A percentile compares a stretch with the other conserved stretches of the same genome.
These are phyloP conservation scores for Candida ulmi DNA, from an alignment of 805 yeast genomes.

Conservation along the genomic window DNA sequence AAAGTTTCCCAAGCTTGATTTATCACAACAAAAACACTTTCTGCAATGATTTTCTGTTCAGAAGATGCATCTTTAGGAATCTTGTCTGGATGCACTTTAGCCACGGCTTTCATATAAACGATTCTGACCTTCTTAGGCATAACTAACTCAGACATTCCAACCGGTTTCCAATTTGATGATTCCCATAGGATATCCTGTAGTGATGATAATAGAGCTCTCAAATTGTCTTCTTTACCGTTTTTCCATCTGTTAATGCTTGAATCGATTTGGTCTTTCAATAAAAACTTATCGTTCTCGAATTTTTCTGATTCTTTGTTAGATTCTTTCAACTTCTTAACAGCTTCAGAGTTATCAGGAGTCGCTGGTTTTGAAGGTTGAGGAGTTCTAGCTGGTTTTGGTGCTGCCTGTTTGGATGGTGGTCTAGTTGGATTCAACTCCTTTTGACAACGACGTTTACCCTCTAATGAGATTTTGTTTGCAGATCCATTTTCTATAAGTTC, in stretches of 20 bases:
- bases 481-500: slow-evolving; percentile 63
- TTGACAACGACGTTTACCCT: slow-evolving; percentile 76
- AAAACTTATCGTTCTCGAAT: slow-evolving; percentile 52
- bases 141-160: slow-evolving; percentile 70
- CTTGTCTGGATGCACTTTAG: slow-evolving; percentile 88
- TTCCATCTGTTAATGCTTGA: slow-evolving; percentile 57
- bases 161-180: slow-evolving; percentile 57
- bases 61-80: slow-evolving; percentile 49
- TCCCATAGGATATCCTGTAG: slow-evolving; percentile 67
- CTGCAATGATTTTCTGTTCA: slow-evolving; percentile 79
- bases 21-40: slow-evolving; percentile 74
- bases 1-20: slow-evolving; percentile 90
- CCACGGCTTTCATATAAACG: slow-evolving; percentile 82
- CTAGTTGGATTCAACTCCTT: slow-evolving; percentile 53
- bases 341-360: slow-evolving; percentile 27
- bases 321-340: slow-evolving; percentile 45
- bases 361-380: slow-evolving; percentile 11
- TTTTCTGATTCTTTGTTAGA: slow-evolving; percentile 39
- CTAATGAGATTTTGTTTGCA: slow-evolving; percentile 58
- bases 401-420: slow-evolving; percentile 9
- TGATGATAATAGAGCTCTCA: slow-evolving; percentile 70
- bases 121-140: slow-evolving; percentile 87
- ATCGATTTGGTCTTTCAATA: slow-evolving; percentile 59
- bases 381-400: slow-evolving; percentile 6
- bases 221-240: slow-evolving; percentile 69